Conservation (phyloP, 1,284 basidiomycete species). For the Ceratobasidium sp. region DNA sequence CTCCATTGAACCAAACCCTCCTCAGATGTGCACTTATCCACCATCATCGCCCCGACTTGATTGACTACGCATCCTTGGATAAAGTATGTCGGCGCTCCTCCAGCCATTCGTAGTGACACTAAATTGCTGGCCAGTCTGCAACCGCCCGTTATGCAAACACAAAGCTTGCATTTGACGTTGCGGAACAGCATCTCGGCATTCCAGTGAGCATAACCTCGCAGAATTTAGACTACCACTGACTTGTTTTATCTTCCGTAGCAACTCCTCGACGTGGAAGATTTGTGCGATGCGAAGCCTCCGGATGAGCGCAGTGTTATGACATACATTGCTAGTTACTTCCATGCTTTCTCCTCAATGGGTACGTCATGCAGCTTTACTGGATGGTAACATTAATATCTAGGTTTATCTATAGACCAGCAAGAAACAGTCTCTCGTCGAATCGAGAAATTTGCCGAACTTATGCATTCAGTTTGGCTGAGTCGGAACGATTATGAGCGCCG, state of each 20-base stretch:
- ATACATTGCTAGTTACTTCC: constrained; percentile 95
- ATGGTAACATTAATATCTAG: neutral
- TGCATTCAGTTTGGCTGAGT: constrained; percentile 87
- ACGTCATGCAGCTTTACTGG: too few relatives aligned
- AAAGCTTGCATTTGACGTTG: constrained; percentile 83
- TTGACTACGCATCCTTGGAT: constrained; percentile 86
- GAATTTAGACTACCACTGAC: constrained; percentile 6
- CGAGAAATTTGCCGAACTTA: constrained; percentile 94
- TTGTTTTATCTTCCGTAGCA: constrained; percentile 68
- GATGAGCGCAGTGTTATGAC: constrained; percentile 98
- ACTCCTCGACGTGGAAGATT: constrained; percentile 94
- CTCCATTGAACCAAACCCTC: constrained; percentile 42
- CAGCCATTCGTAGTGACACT: constrained; percentile 14
- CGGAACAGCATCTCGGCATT: constrained; percentile 85
- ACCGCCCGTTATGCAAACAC: constrained; percentile 86
- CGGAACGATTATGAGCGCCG: constrained; percentile 95
- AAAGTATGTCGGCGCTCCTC: constrained; percentile 59
- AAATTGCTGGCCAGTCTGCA: constrained; percentile 54
- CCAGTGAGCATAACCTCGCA: constrained; percentile 64
- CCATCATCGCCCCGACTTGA: constrained; percentile 92
- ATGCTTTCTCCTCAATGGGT: constrained; percentile 98
- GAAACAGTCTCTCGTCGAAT: constrained; percentile 93
- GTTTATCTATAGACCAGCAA: constrained; percentile 74
- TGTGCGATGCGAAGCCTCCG: constrained; percentile 87
- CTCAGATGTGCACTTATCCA: constrained; percentile 94